Evolutionary conservation across 805 yeast species (phyloP), one percentile per base, ranked within the genome.

Genomic region (Candida alai): DNA sequence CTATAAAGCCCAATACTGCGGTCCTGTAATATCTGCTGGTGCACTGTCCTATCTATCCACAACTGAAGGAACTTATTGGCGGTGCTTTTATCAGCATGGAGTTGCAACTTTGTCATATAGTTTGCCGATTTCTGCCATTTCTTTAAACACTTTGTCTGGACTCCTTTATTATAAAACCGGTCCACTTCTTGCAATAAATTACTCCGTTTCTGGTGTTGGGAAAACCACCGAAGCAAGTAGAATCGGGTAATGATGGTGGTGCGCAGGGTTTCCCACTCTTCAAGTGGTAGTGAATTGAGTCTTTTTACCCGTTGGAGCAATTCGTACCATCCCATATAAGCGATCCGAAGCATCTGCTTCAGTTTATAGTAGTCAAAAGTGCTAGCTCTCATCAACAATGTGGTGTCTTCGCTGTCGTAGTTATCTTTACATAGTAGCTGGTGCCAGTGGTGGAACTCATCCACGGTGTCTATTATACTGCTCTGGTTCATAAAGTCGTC

Each of bases 351-450:
- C 2, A 39, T 24, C 7, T 28, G 8, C 14, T 9, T 3, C 4
- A 35, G 30, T 10, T 34, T 24, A 12, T 32, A 36, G 19, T 36
- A 46, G 28, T 54, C 56, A 15, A 30, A 24, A 2, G 49, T 36
- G 6, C 65, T 50, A 6, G 48, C 40, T 28, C 59, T 42, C 69
- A 64, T 64, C 28, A 62, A 39, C 7, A 62, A 33, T 0, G 67
- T 54, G 20, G 48, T 36, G 10, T 18, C 31, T 17, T 37, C 40
- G 3, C 22, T 6, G 28, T 18, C 36, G 27, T 29, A 27, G 18
- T 24, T 24, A 9, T 33, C 43, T 6, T 19, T 24, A 3, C 47
- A 39, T 21, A 58, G 43, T n/a, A 40, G 32, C 16, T 42, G 36
- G 41, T 60, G 65, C 5, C 55, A 41, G 3, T 38, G 35, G 28